A percentile compares a stretch with the other conserved stretches of the same genome.
Conservation (phyloP, 2,329 filamentous ascomycete genomes). For the Plectosphaerella cucumerina region DNA sequence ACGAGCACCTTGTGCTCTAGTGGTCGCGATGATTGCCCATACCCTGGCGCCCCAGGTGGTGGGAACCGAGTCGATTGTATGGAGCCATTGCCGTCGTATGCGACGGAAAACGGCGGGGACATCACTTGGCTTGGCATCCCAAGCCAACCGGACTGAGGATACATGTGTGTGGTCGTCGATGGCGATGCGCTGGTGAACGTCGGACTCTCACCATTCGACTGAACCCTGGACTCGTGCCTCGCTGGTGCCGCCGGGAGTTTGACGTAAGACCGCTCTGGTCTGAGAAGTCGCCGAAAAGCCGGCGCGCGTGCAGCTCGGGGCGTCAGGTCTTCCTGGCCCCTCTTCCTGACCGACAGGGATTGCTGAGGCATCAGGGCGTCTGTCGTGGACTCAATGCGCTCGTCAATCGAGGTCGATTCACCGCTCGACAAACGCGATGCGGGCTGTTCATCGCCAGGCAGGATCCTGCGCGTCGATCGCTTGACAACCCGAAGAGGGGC, state of each 20-base stretch:
- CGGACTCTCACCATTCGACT: background rate
- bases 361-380: conserved; percentile 7
- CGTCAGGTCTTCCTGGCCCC: conserved; percentile 14
- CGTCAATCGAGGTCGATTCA: conserved; percentile 14
- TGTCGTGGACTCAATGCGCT: conserved; percentile 17
- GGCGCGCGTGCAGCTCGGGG: background rate
- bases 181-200: background rate
- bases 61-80: background rate
- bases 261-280: conserved; percentile 1
- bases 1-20: conserved; percentile 25
- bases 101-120: no score
- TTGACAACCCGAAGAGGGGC: conserved; percentile 49
- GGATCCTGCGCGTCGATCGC: conserved; percentile 13
- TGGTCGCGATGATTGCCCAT: no score
- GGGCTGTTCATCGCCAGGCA: background rate
- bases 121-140: no score
- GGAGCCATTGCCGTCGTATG: background rate
- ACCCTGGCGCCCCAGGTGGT: background rate
- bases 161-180: no score
- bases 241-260: background rate
- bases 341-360: conserved; percentile 31
- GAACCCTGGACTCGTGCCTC: background rate
- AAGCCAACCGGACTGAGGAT: no score
- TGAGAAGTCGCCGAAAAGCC: background rate
- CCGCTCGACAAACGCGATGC: conserved; percentile 11